phyloP scores from a whole-genome alignment of 2,329 filamentous ascomycete species.

The Pseudogymnoascus sp. region DNA sequence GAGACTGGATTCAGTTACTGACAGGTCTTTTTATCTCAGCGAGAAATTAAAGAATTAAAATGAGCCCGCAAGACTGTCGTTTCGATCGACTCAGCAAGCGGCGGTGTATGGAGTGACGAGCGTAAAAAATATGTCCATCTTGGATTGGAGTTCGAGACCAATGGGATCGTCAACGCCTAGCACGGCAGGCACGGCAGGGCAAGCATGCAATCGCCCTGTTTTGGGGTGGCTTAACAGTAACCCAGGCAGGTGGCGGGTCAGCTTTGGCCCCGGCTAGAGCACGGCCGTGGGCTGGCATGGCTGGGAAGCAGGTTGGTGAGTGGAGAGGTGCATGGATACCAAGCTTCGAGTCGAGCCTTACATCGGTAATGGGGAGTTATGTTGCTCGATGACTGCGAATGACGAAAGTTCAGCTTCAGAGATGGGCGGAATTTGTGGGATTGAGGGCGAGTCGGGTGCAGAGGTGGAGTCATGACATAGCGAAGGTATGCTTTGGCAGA shows the following conservation, averaged over 20 bases:
- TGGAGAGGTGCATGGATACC: slow-evolving; percentile 2
- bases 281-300: not conserved
- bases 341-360: not conserved
- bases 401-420: not conserved
- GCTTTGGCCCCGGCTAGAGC: not conserved
- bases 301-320: not conserved
- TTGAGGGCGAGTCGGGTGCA: not conserved
- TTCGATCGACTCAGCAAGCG: not conserved
- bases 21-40: not conserved
- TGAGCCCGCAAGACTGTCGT: not conserved
- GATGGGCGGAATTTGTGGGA: not conserved
- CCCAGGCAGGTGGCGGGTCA: not conserved
- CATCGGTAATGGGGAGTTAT: not conserved
- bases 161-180: not conserved
- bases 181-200: not conserved
- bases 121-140: not conserved
- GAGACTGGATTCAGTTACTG: not conserved
- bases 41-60: not conserved
- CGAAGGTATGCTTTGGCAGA: not conserved
- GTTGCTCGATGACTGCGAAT: not conserved
- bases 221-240: not conserved
- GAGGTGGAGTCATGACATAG: not conserved
- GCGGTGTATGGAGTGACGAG: not conserved
- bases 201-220: not conserved
- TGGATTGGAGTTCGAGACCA: not conserved